phyloP scores from a whole-genome alignment of 352 stramenopile species.

The Pythium aristosporum region DNA sequence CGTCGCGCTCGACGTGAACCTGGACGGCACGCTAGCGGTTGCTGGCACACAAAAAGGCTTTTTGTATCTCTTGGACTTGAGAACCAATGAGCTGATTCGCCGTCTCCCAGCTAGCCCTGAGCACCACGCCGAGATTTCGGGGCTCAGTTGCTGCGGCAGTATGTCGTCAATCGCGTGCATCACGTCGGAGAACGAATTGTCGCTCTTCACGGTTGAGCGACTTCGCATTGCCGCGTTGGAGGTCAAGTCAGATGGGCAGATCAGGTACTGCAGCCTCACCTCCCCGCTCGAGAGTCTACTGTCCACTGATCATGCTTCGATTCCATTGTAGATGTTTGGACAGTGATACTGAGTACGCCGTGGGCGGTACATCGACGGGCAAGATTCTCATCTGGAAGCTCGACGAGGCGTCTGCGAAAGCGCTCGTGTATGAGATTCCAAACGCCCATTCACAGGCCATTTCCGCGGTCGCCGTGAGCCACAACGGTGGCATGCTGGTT shows the following conservation, averaged over 20 bases:
- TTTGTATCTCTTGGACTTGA: conserved; percentile 72
- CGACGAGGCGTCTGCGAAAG: conserved; percentile 56
- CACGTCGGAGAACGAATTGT: conserved; percentile 69
- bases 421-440: conserved; percentile 75
- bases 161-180: conserved; percentile 57
- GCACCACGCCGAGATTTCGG: conserved; percentile 52
- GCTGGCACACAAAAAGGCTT: conserved; percentile 71
- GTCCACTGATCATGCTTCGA: background rate
- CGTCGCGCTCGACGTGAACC: conserved; percentile 62
- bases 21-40: conserved; percentile 55
- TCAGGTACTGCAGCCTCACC: conserved; percentile 41
- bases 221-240: conserved; percentile 59
- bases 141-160: conserved; percentile 63
- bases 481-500: conserved; percentile 56
- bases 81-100: conserved; percentile 59
- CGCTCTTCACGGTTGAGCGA: conserved; percentile 60
- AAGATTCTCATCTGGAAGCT: conserved; percentile 85
- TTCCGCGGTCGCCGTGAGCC: conserved; percentile 60
- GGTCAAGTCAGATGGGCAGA: conserved; percentile 52
- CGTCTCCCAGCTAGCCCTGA: conserved; percentile 60
- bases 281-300: too few relatives aligned
- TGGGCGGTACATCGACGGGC: conserved; percentile 70
- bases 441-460: conserved; percentile 63
- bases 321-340: conserved; percentile 56
- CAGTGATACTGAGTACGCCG: conserved; percentile 74